phyloP scores from a whole-genome alignment of 225 moss, liverwort and hornwort genomes.

The Climacium dendroides region DNA sequence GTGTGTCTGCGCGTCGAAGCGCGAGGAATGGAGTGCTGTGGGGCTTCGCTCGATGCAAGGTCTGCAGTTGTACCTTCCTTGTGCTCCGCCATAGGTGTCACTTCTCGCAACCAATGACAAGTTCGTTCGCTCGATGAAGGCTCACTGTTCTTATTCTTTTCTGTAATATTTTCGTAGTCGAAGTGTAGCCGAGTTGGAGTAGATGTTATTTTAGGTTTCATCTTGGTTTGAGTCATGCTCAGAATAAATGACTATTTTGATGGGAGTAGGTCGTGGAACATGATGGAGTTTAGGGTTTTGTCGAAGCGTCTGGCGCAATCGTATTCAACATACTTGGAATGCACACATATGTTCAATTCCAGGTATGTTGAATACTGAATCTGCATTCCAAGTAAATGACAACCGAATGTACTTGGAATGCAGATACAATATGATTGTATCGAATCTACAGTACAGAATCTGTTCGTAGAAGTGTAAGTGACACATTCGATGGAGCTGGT shows the following conservation, averaged over 20 bases:
- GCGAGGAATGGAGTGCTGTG: neutral
- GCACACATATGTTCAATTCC: no score
- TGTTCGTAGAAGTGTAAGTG: neutral
- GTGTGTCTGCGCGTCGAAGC: slow-evolving; percentile 18
- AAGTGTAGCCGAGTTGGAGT: no score
- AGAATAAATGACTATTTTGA: neutral
- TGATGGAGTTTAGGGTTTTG: neutral
- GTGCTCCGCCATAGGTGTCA: slow-evolving; percentile 9
- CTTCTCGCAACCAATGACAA: slow-evolving; percentile 15
- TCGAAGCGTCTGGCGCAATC: neutral
- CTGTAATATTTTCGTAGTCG: neutral
- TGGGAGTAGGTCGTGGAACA: neutral
- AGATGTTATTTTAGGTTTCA: neutral
- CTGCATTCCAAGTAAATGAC: no score
- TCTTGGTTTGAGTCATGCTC: neutral
- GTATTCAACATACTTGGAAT: neutral
- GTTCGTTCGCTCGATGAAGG: slow-evolving; percentile 46
- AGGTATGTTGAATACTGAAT: no score
- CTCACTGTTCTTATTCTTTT: neutral
- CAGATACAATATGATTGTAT: neutral
- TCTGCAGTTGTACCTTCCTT: neutral
- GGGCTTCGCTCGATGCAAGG: neutral
- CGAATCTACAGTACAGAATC: no score
- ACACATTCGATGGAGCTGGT: neutral
- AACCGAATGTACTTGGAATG: no score